These are phyloP conservation scores for Ophidiomyces ophidiicola DNA, from an alignment of 2,329 filamentous ascomycete genomes.

Conservation along the genomic window DNA sequence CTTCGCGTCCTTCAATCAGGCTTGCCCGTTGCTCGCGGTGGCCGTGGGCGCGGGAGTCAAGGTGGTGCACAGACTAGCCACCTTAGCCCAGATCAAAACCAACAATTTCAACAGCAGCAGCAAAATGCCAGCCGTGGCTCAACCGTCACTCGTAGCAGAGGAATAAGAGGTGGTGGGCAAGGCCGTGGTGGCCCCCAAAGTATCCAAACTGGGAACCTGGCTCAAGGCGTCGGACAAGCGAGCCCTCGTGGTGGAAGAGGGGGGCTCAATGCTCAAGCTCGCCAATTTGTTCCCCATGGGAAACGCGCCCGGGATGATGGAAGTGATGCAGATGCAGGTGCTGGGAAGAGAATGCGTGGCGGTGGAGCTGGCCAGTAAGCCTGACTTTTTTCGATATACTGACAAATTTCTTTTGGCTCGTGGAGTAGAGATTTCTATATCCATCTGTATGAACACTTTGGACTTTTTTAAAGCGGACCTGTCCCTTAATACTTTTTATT, in stretches of 20 bases:
- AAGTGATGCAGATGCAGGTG: slow-evolving; percentile 27
- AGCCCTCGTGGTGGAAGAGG: slow-evolving; percentile 25
- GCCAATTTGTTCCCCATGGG: slow-evolving; percentile 46
- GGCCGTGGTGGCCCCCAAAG: slow-evolving; percentile 35
- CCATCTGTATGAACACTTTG: too few species aligned
- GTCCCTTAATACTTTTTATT: too few species aligned
- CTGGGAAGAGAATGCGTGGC: slow-evolving; percentile 39
- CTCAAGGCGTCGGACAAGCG: slow-evolving; percentile 22
- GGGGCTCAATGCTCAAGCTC: slow-evolving; percentile 39
- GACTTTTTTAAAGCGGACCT: too few species aligned
- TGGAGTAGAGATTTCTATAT: background rate
- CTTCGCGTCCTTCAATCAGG: slow-evolving; percentile 34
- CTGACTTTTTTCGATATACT: background rate
- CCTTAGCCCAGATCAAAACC: slow-evolving; percentile 22
- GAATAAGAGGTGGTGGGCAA: slow-evolving; percentile 27
- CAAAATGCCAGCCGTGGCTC: slow-evolving; percentile 25
- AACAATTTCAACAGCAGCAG: slow-evolving; percentile 22
- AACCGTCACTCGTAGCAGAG: slow-evolving; percentile 32
- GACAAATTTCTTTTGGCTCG: background rate
- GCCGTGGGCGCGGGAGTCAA: slow-evolving; percentile 21
- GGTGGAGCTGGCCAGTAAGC: slow-evolving; percentile 18
- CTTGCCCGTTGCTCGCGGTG: slow-evolving; percentile 34
- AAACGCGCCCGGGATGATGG: slow-evolving; percentile 45
- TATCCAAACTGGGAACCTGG: slow-evolving; percentile 28
- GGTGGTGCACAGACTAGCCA: slow-evolving; percentile 25